Base-by-base conservation (phyloP, 2,329 filamentous ascomycete genomes). In the Aspergillus fischeri region DNA sequence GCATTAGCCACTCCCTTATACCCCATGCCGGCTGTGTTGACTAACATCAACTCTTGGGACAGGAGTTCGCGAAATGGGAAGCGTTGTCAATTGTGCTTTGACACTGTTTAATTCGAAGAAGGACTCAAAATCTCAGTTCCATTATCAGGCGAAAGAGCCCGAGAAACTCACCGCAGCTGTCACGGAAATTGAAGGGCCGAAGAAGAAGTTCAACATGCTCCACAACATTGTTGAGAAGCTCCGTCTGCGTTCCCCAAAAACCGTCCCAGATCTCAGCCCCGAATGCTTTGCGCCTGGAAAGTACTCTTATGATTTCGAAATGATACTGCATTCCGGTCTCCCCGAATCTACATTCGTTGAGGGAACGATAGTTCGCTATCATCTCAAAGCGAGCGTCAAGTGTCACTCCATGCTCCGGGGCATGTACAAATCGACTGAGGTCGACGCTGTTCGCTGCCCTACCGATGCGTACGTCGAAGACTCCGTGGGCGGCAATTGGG, bases 401-500 rank as follows among this genome's bases (percentile, higher is more conserved):
- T 45, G 51, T 7, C 48, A 55, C 11, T 28, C 41, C 17, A 55
- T 52, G 21, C 54, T 20, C 20, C 55, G 53, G 17, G 38, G 48
- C 5, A 52, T 60, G 11, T 45, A 45, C 8, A 41, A 45, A 8
- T 35, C 44, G 17, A 58, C 28, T 14, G 51, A 50, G 25, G 51
- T 62, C 14, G 48, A 55, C 4, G 58, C 55, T 8, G 49, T 62
- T 24, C 60, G 57, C 25, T 62, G 60, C 25, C 58, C 60, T 11
- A 55, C 55, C 14, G 58, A 62, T 20, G 55, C 60, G 9, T 55
- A 53, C 11, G 48, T 62, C 32, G 60, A 62, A 21, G 60, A 62
- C 51, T 53, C 57, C 8, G 55, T 60, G 29, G 57, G 57, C 11
- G 51, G 56, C 35, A 21, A 17, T 45, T 21, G n/a, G 42, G 4